Evolutionary conservation across 495 filamentous ascomycete species (phyloP), one percentile per base, ranked within the genome.

Genomic region (Hyaloscypha hepaticicola): DNA sequence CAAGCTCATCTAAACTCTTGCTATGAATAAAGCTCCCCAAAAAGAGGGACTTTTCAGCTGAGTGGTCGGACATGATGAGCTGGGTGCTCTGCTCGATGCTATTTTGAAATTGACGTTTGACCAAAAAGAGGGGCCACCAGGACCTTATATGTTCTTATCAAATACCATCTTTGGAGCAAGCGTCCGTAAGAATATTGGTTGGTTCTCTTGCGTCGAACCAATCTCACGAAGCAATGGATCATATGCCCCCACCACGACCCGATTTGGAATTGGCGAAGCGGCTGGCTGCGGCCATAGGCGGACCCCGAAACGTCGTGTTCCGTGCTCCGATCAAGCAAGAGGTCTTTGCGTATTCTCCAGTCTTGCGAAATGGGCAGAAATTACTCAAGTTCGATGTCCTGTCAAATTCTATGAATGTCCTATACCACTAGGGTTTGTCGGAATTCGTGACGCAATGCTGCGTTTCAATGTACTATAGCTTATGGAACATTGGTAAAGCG

Each of bases 1-100:
- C 82, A 25, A 90, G 76, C 63, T 86, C 77, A 27, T 75, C 72
- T 27, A 87, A 75, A 8, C 74, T 76, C 65, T 78, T 80, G 76
- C 80, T 77, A 71, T 89, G 83, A 60, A 88, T 78, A 65, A 88
- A 88, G 9, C 80, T 75, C 33, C 87, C 87, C 55, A 68, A 31
- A 55, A 67, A 73, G 57, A 73, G 63, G 9, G 64, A 61, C 29
- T 66, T 68, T n/a, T 25, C 38, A 1, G 31, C 24, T 19, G 53
- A 24, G 22, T 55, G 55, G 28, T 25, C 16, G 51, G 65, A 27
- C 65, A 64, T 63, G 55, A 52, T 64, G 25, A 63, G 51, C 50
- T 16, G 9, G 41, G 9, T 1, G 48, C 16, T 63, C 12, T 22
- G 22, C 5, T 50, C 48, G 38, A 26, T 16, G n/a, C 19, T 22